These are phyloP conservation scores for Trichoderma asperellum DNA, from an alignment of 2,329 filamentous ascomycete species.

Conservation along the genomic window DNA sequence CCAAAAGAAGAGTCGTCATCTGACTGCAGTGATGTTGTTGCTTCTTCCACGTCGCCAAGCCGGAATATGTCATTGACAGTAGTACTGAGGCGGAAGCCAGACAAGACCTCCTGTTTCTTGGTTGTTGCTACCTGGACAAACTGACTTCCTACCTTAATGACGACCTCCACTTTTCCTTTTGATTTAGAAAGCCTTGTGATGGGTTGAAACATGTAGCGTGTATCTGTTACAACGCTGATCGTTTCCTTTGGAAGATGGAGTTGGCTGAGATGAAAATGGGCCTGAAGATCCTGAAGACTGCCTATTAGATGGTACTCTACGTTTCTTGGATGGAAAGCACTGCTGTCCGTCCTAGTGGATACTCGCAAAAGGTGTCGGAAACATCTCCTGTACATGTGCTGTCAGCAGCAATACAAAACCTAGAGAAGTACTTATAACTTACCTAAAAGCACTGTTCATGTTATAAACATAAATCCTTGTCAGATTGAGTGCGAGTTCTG, in stretches of 20 bases:
- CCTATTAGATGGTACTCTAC: conserved; percentile 68
- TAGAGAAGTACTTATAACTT: conserved; percentile 31
- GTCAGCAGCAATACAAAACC: neutral
- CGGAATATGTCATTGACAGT: conserved; percentile 73
- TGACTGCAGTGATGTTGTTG: conserved; percentile 64
- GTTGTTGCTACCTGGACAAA: conserved; percentile 72
- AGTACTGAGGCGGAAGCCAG: conserved; percentile 63
- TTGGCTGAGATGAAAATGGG: conserved; percentile 68
- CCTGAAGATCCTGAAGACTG: conserved; percentile 67
- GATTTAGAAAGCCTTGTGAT: conserved; percentile 69
- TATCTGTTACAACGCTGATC: conserved; percentile 69
- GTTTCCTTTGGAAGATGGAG: conserved; percentile 71
- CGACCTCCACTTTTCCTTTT: conserved; percentile 70
- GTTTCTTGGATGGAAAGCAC: conserved; percentile 65
- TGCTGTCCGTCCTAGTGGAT: conserved; percentile 62
- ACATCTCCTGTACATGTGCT: conserved; percentile 53
- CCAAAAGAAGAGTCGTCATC: conserved; percentile 71
- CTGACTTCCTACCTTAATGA: conserved; percentile 69
- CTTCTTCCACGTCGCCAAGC: conserved; percentile 69
- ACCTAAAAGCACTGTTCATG: conserved; percentile 72
- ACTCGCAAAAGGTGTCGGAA: conserved; percentile 66
- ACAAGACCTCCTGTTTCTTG: conserved; percentile 70
- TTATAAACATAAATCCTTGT: conserved; percentile 70
- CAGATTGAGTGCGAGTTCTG: conserved; percentile 62
- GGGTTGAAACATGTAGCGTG: conserved; percentile 66